Conservation (phyloP, 1,284 basidiomycete species). For the Mixia osmundae region DNA sequence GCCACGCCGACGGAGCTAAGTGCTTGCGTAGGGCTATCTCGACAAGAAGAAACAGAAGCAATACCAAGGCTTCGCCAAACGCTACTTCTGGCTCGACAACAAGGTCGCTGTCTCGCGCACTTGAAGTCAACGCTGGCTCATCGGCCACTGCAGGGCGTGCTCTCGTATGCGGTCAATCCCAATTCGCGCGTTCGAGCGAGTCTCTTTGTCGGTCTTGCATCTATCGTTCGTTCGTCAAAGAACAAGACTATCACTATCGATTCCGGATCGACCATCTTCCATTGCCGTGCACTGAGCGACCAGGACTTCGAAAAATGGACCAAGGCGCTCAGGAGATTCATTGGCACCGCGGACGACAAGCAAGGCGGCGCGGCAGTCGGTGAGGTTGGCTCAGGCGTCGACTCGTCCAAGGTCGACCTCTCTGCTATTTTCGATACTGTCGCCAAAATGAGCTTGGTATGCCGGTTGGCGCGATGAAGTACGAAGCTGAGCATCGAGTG, state of each 20-base stretch:
- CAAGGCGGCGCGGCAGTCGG: no score
- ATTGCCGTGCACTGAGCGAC: constrained; percentile 42
- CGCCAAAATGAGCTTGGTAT: constrained; percentile 2
- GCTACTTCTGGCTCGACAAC: constrained; percentile 40
- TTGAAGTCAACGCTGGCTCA: background rate
- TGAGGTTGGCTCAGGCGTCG: constrained; percentile 6
- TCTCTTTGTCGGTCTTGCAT: constrained; percentile 39
- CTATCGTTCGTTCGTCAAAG: constrained; percentile 41
- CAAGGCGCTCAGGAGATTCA: constrained; percentile 29
- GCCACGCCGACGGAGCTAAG: no score
- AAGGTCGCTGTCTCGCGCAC: background rate
- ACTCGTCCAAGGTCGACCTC: background rate
- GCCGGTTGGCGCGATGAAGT: background rate
- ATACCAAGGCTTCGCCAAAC: constrained; percentile 48
- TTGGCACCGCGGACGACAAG: no score
- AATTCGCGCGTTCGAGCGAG: constrained; percentile 45
- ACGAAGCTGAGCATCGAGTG: constrained; percentile 1
- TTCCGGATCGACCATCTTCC: constrained; percentile 46
- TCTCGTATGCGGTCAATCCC: constrained; percentile 49
- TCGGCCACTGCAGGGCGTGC: constrained; percentile 32
- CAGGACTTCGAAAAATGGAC: constrained; percentile 54
- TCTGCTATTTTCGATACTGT: background rate
- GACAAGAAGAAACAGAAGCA: constrained; percentile 1
- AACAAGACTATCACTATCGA: constrained; percentile 52
- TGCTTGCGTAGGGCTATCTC: no score